phyloP scores from a whole-genome alignment of 148 eudicot species.

The Camellia japonica region DNA sequence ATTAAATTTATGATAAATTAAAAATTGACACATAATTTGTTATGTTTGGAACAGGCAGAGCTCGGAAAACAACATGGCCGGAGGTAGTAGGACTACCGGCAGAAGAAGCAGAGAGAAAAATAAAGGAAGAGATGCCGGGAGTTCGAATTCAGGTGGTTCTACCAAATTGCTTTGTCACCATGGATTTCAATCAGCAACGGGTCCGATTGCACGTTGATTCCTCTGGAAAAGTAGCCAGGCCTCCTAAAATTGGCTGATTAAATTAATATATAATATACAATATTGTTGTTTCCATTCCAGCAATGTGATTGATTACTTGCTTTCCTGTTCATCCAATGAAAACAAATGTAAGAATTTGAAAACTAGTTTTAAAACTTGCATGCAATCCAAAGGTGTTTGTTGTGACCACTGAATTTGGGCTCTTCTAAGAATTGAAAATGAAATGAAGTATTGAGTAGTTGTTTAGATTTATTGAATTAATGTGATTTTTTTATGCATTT shows the following conservation, averaged over 20 bases:
- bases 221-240: constrained; percentile 22
- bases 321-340: not conserved
- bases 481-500: not conserved
- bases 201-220: constrained; percentile 27
- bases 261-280: too few relatives aligned
- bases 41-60: not conserved
- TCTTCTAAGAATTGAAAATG: too few relatives aligned
- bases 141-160: constrained; percentile 16
- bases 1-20: too few relatives aligned
- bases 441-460: too few relatives aligned
- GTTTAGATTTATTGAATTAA: too few relatives aligned
- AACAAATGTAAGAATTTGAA: not conserved
- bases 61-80: constrained; percentile 25
- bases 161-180: constrained; percentile 6
- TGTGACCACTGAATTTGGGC: not conserved
- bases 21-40: too few relatives aligned
- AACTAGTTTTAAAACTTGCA: not conserved
- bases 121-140: constrained; percentile 26
- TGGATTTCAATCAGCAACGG: constrained; percentile 20
- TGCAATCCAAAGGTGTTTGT: not conserved
- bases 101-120: constrained; percentile 31
- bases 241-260: constrained; percentile 22
- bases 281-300: not conserved
- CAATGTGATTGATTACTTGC: too few relatives aligned
- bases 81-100: constrained; percentile 26